These are phyloP conservation scores for Metarhizium humberi DNA, from an alignment of 2,329 filamentous ascomycete genomes.

Conservation along the genomic window DNA sequence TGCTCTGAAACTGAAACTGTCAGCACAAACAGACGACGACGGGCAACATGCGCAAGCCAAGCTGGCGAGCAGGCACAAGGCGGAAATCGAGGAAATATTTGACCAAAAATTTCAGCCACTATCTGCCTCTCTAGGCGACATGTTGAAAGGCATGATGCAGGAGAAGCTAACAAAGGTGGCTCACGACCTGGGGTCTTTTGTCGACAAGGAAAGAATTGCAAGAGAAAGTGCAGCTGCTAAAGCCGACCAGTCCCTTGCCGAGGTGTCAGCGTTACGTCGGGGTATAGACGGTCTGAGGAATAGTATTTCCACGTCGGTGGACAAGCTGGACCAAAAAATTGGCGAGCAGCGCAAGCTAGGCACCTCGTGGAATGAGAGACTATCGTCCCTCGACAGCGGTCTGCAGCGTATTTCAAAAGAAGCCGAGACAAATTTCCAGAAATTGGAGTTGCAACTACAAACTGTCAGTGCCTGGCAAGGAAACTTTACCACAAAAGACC, in stretches of 20 bases:
- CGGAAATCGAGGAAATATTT: not conserved
- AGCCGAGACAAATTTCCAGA: constrained; percentile 10
- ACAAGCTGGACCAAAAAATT: not conserved
- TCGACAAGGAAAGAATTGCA: constrained; percentile 12
- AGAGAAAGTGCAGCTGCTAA: constrained; percentile 3
- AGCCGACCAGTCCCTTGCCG: constrained; percentile 6
- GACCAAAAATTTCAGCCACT: constrained; percentile 4
- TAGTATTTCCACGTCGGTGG: not conserved
- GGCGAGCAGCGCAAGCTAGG: not conserved
- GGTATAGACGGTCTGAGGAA: constrained; percentile 3
- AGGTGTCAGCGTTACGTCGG: constrained; percentile 1
- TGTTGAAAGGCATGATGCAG: constrained; percentile 1
- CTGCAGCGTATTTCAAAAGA: not conserved
- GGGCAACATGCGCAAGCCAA: not conserved
- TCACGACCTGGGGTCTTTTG: constrained; percentile 8
- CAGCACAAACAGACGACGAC: not conserved
- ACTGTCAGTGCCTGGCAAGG: constrained; percentile 38
- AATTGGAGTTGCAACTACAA: constrained; percentile 25
- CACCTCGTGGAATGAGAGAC: not conserved
- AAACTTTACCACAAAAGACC: constrained; percentile 34
- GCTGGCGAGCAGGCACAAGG: not conserved
- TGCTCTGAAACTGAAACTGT: not conserved
- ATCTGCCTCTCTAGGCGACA: not conserved
- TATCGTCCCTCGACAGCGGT: not conserved
- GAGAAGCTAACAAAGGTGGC: constrained; percentile 3